Evolutionary conservation across 106 monocot species (phyloP), one percentile per base, ranked within the genome.

Genomic region (Apostasia ramifera): DNA sequence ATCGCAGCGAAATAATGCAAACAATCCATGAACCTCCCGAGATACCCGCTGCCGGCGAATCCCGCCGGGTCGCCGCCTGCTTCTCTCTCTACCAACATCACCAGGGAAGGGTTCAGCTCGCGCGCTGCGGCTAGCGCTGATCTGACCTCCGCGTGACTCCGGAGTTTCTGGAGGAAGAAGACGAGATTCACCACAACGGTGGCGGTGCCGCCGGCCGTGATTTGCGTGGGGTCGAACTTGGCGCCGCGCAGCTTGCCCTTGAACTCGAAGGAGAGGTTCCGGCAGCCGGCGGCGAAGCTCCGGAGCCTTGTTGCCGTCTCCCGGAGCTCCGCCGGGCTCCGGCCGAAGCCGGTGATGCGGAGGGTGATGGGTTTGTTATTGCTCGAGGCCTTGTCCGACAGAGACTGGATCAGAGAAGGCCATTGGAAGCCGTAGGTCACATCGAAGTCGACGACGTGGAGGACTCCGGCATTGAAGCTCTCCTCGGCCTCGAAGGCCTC

Each of bases 331-430:
- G 74, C 77, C 1, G 11, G 1, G 77, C 57, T 85, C 39, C 69
- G 37, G 10, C 82, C 82, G 46, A 80, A 69, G 2, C 82, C 89
- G 0, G 85, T 85, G 45, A 89, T 53, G 26, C 67, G 73, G 8
- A 89, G 80, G n/a, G 55, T 68, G 50, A 89, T 72, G 2, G 74
- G 81, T 3, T 69, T 48, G 52, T 1, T 43, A 1, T 3, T 26
- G n/a, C n/a, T 38, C 2, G 69, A 63, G 46, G 82, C 82, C 67
- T 72, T 82, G 26, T 89, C 89, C 4, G 80, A 85, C 6, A 89
- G 53, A 48, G 89, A 85, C 50, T 89, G 82, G 61, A 89, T 82
- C n/a, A 89, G 64, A 37, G 89, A 89, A 48, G 89, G 85, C 89
- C 89, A 89, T 49, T 89, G 89, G 58, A 89, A 80, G 5, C 89